These are phyloP conservation scores for Purpureocillium lavendulum DNA, from an alignment of 2,329 filamentous ascomycete species.

Conservation along the genomic window DNA sequence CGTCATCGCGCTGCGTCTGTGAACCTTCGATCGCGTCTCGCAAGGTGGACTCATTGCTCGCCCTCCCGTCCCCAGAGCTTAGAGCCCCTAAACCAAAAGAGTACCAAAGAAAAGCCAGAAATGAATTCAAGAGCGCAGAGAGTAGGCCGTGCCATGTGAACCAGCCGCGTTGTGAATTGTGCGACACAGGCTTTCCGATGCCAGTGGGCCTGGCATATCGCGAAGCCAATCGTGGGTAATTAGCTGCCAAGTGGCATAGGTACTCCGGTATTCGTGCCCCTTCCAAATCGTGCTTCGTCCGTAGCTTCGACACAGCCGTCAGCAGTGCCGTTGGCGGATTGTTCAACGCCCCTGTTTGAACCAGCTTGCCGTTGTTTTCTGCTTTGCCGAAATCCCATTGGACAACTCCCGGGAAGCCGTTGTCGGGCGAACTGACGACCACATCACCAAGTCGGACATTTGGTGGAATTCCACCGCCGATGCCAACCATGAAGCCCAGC, in stretches of 20 bases:
- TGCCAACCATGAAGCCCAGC: constrained; percentile 12
- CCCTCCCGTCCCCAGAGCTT: too few relatives aligned
- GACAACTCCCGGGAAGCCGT: constrained; percentile 4
- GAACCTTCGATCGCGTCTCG: background rate
- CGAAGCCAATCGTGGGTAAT: background rate
- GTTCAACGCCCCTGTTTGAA: constrained; percentile 1
- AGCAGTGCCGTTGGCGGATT: constrained; percentile 3
- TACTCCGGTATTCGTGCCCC: background rate
- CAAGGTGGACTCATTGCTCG: background rate
- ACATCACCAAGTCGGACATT: constrained; percentile 12
- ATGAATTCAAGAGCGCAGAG: background rate
- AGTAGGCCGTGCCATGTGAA: background rate
- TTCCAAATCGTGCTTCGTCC: background rate
- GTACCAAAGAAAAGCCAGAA: too few relatives aligned
- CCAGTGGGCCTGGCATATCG: background rate
- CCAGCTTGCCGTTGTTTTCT: background rate
- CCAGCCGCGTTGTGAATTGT: background rate
- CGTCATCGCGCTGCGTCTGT: background rate
- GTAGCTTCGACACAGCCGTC: background rate
- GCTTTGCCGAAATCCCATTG: constrained; percentile 9
- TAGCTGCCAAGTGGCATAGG: background rate
- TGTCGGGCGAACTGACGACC: constrained; percentile 8
- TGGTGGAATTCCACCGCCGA: constrained; percentile 11
- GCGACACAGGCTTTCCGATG: background rate
- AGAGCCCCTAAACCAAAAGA: too few relatives aligned